phyloP scores from a whole-genome alignment of 345 rosid species.

The Citrus sp. region DNA sequence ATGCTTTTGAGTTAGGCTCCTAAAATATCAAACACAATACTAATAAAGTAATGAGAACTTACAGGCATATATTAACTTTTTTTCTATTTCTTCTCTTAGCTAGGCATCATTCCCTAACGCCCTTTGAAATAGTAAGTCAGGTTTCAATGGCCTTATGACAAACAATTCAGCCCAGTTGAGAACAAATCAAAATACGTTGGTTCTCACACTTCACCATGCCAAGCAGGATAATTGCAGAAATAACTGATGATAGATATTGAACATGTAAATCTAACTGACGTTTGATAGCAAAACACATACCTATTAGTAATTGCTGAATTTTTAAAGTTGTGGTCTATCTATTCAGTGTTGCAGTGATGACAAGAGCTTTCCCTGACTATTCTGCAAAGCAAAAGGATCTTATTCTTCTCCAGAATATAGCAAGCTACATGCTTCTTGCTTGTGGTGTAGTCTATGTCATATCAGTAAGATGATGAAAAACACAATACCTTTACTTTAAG shows the following conservation, averaged over 20 bases:
- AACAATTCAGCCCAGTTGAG: neutral
- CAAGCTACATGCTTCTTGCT: slow-evolving; percentile 84
- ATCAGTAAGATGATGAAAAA: slow-evolving; percentile 44
- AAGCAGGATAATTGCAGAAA: neutral
- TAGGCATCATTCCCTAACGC: neutral
- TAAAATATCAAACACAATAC: neutral
- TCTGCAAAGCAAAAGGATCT: slow-evolving; percentile 40
- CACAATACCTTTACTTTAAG: neutral
- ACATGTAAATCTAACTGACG: neutral
- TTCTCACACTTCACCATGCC: neutral
- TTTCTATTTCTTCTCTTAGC: neutral
- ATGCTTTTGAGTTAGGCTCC: neutral
- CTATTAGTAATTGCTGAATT: neutral
- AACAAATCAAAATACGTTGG: neutral
- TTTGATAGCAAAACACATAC: neutral
- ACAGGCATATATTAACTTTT: neutral
- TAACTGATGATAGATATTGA: neutral
- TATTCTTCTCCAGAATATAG: slow-evolving; percentile 71
- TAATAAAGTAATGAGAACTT: neutral
- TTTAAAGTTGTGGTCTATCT: slow-evolving; percentile 9
- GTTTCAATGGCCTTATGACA: neutral
- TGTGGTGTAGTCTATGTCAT: slow-evolving; percentile 79
- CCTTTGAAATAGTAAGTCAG: neutral
- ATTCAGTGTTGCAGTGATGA: slow-evolving; percentile 93
- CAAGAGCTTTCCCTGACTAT: slow-evolving; percentile 86